These are phyloP conservation scores for Cucurbita moschata DNA, from an alignment of 306 rosid genomes.

Conservation along the genomic window DNA sequence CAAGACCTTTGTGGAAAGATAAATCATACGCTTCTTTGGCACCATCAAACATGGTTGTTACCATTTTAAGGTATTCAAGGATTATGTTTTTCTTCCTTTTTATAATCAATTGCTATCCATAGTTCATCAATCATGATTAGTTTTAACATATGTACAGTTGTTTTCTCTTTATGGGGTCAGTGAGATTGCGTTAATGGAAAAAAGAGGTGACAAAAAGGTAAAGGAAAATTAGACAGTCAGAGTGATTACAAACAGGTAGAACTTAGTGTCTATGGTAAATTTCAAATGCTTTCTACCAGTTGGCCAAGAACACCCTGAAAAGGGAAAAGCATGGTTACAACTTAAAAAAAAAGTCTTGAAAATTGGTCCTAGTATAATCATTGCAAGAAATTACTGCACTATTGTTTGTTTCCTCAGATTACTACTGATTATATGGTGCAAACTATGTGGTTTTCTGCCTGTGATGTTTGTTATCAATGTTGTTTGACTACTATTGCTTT, in stretches of 20 bases:
- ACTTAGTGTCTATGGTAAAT: background rate
- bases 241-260: background rate
- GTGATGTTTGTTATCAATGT: background rate
- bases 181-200: background rate
- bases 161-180: background rate
- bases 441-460: background rate
- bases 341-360: background rate
- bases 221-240: background rate
- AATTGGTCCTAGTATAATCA: background rate
- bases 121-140: background rate
- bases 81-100: background rate
- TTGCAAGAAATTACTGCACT: background rate
- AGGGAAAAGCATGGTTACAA: background rate
- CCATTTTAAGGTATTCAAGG: background rate
- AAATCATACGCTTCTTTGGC: constrained; percentile 1
- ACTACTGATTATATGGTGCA: background rate
- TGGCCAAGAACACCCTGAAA: background rate
- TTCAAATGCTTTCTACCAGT: background rate
- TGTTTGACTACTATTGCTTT: background rate
- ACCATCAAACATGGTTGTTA: background rate
- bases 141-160: background rate
- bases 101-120: background rate
- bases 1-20: constrained; percentile 40
- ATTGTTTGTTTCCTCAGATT: background rate
- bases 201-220: background rate